Evolutionary conservation across 2,329 filamentous ascomycete species (phyloP), one percentile per base, ranked within the genome.

Genomic region (Aaosphaeria pasadenensis): DNA sequence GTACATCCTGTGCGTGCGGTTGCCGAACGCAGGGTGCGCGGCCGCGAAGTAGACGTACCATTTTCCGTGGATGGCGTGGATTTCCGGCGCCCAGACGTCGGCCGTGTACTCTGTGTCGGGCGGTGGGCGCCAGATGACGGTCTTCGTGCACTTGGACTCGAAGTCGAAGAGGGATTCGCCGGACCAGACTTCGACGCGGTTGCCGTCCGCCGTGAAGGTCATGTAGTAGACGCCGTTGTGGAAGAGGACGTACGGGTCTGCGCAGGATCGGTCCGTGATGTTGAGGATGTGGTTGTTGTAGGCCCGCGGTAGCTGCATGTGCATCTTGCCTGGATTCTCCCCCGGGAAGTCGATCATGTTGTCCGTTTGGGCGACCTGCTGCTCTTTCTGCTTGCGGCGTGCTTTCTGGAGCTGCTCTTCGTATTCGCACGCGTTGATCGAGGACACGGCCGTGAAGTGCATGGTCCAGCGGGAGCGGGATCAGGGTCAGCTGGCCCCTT

Each of bases 21-120:
- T 77, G 45, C 74, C 74, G n/a, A 71, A 56, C 38, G 58, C 50
- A 1, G 70, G 70, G 52, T 76, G 59, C 17, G 68, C 71, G 11
- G 68, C 72, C 3, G 66, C 75, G 58, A 70, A 77, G 60, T 81
- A 81, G 50, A 81, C 70, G 60, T 80, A 82, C 79, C 79, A 82
- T 24, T 71, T 71, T 0, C 74, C 75, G 35, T 73, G 63, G 29
- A 82, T 67, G 42, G 63, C 63, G 58, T 82, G 79, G 0, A 82
- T 69, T 64, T 82, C 79, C 1, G 79, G 79, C 0, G 79, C 79
- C 79, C 79, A 82, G 31, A 82, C 66, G 52, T 71, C 73, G 38
- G 65, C 73, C 6, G 70, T 72, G 68, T 73, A 75, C 13, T 66
- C 61, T 7, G 69, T 70, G 49, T 72, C 63, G 9, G 71, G 71